A percentile compares a stretch with the other conserved stretches of the same genome.
phyloP scores from a whole-genome alignment of 2,329 filamentous ascomycete species.

The Cercospora sp. region DNA sequence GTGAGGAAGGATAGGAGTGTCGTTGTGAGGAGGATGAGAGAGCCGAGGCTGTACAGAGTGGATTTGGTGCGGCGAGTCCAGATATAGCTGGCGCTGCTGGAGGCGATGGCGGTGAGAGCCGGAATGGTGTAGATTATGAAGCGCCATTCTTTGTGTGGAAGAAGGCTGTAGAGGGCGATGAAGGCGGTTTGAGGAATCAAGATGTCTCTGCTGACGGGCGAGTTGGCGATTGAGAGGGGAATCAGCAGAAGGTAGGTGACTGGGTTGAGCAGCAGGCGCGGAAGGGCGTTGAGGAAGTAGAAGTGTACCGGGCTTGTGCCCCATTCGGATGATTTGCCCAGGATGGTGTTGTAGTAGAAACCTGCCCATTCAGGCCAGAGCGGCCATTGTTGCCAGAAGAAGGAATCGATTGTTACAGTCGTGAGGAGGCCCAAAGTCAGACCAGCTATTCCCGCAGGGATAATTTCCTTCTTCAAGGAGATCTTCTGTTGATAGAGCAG shows the following conservation, averaged over 20 bases:
- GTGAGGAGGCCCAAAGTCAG: conserved; percentile 65
- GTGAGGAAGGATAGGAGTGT: conserved; percentile 60
- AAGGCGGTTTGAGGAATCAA: conserved; percentile 70
- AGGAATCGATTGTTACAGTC: conserved; percentile 79
- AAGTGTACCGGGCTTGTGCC: conserved; percentile 82
- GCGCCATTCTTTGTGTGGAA: conserved; percentile 94
- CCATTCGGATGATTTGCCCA: conserved; percentile 82
- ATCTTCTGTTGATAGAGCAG: conserved; percentile 61
- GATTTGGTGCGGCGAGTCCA: conserved; percentile 62
- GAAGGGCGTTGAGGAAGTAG: conserved; percentile 81
- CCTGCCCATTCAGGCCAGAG: conserved; percentile 89
- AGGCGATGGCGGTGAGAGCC: conserved; percentile 73
- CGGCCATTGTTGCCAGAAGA: conserved; percentile 78
- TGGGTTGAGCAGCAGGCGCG: conserved; percentile 82
- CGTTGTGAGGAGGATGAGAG: conserved; percentile 59
- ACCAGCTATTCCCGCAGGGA: conserved; percentile 67
- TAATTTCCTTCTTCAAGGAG: conserved; percentile 57
- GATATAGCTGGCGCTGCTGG: conserved; percentile 71
- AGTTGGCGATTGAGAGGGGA: conserved; percentile 54
- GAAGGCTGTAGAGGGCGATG: conserved; percentile 76
- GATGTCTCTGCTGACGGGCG: conserved; percentile 52
- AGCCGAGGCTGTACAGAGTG: conserved; percentile 56
- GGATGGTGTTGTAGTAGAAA: conserved; percentile 88
- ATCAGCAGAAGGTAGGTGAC: conserved; percentile 57
- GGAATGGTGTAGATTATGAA: conserved; percentile 92